phyloP scores from a whole-genome alignment of 1,139 yeast species.

The Geotrichum restrictum region DNA sequence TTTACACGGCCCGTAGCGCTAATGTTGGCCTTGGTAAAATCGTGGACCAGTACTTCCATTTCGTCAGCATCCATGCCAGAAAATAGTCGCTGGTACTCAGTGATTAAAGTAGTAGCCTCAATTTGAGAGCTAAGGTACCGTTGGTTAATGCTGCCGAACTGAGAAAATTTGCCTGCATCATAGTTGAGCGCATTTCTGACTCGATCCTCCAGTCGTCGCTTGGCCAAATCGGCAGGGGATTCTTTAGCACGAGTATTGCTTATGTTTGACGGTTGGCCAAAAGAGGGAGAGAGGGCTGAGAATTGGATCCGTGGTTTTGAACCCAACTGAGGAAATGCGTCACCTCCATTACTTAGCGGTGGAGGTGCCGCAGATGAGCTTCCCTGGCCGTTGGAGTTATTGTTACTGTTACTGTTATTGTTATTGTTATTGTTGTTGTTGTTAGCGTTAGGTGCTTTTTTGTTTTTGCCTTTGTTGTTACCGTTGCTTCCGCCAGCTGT shows the following conservation, averaged over 20 bases:
- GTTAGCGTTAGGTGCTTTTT: not conserved
- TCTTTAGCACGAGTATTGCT: slow-evolving; percentile 25
- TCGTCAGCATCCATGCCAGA: slow-evolving; percentile 38
- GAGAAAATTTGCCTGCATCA: slow-evolving; percentile 45
- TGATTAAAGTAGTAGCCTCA: slow-evolving; percentile 48
- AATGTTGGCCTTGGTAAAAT: slow-evolving; percentile 42
- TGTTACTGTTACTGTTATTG: slow-evolving; percentile 28
- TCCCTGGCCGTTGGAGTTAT: slow-evolving; percentile 2
- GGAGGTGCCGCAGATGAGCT: slow-evolving; percentile 26
- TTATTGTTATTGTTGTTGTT: not conserved
- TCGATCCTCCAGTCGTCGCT: slow-evolving; percentile 71
- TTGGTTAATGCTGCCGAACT: slow-evolving; percentile 51
- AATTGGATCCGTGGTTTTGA: slow-evolving; percentile 19
- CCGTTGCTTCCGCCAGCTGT: slow-evolving; percentile 9
- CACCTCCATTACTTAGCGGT: slow-evolving; percentile 22
- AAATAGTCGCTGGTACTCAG: slow-evolving; percentile 54
- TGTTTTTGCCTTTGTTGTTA: slow-evolving; percentile 2
- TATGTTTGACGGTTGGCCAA: slow-evolving; percentile 15
- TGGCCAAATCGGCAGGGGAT: slow-evolving; percentile 52
- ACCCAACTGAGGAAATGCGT: slow-evolving; percentile 33
- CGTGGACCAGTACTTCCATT: slow-evolving; percentile 47
- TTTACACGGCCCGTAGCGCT: slow-evolving; percentile 12
- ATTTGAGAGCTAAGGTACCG: slow-evolving; percentile 48
- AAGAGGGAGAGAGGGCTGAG: slow-evolving; percentile 14
- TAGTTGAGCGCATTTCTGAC: slow-evolving; percentile 58